Percentiles rank a stretch among this genome's conserved stretches.
These are phyloP conservation scores for Penicillium sp. DNA, from an alignment of 2,329 filamentous ascomycete genomes.

Conservation along the genomic window DNA sequence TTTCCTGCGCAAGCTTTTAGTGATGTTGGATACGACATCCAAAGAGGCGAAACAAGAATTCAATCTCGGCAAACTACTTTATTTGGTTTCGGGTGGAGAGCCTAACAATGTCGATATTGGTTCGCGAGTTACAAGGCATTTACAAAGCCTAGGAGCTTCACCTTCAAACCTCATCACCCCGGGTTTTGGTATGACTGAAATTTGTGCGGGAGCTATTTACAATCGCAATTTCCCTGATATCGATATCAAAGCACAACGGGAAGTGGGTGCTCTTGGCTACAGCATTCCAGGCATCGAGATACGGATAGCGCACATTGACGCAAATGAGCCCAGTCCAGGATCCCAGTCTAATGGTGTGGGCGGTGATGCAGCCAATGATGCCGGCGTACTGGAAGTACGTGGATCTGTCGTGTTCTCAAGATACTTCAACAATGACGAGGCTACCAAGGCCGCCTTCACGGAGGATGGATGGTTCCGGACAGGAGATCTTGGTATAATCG, in stretches of 20 bases:
- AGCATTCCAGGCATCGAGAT: conserved; percentile 29
- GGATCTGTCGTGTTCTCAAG: conserved; percentile 29
- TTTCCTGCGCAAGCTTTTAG: conserved; percentile 25
- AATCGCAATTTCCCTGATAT: conserved; percentile 46
- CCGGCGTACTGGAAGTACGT: conserved; percentile 29
- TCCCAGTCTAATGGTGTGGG: too few relatives aligned
- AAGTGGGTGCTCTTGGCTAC: conserved; percentile 43
- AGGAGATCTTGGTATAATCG: conserved; percentile 21
- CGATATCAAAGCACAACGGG: conserved; percentile 34
- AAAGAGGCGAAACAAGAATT: too few relatives aligned
- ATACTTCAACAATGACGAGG: conserved; percentile 38
- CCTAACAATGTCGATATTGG: conserved; percentile 38
- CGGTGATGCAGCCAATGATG: too few relatives aligned
- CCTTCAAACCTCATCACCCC: conserved; percentile 46
- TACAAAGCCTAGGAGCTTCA: conserved; percentile 14
- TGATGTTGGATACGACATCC: conserved; percentile 47
- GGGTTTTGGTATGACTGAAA: conserved; percentile 50
- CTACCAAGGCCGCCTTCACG: conserved; percentile 33
- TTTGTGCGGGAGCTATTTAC: conserved; percentile 56
- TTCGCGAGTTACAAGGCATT: conserved; percentile 37
- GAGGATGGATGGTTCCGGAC: conserved; percentile 40
- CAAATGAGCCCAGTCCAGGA: neutral
- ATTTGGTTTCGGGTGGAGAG: conserved; percentile 45
- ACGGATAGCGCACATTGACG: conserved; percentile 16
- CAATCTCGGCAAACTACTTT: conserved; percentile 27